Percentiles rank a stretch among this genome's conserved stretches.
Conservation (phyloP, 495 filamentous ascomycete species). For the Monascus purpureus region DNA sequence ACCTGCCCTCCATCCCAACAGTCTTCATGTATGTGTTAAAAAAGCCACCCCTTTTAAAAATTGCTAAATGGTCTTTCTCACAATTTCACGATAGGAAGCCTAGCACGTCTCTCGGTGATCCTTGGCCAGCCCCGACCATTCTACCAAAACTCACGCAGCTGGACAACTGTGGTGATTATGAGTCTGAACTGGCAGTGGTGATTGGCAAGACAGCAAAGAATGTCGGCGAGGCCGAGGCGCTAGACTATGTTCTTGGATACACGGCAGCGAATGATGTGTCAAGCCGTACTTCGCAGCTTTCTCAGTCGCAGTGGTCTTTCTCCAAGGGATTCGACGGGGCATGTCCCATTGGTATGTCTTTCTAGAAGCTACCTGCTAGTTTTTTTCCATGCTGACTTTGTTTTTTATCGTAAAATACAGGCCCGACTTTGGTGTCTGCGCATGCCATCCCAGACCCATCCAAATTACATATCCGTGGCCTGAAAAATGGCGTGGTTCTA, state of each 20-base stretch:
- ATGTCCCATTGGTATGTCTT: conserved; percentile 51
- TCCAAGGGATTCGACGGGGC: conserved; percentile 77
- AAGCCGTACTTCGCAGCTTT: conserved; percentile 66
- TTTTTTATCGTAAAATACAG: too few relatives aligned
- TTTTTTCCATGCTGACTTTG: background rate
- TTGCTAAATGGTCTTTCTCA: conserved; percentile 68
- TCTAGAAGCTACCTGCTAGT: background rate
- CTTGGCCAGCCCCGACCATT: conserved; percentile 51
- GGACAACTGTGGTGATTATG: conserved; percentile 56
- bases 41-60: conserved; percentile 56
- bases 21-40: conserved; percentile 22
- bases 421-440: conserved; percentile 41
- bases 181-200: conserved; percentile 66
- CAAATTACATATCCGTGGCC: conserved; percentile 46
- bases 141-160: conserved; percentile 44
- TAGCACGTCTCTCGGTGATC: conserved; percentile 51
- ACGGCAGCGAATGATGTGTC: conserved; percentile 70
- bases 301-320: conserved; percentile 65
- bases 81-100: too few relatives aligned
- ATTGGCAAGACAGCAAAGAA: conserved; percentile 59
- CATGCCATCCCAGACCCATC: conserved; percentile 48
- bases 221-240: conserved; percentile 51
- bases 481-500: conserved; percentile 53
- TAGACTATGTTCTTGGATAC: conserved; percentile 69
- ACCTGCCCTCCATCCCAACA: too few relatives aligned